Conservation (phyloP, 2,329 filamentous ascomycete genomes). For the Dactylellina drechsleri region DNA sequence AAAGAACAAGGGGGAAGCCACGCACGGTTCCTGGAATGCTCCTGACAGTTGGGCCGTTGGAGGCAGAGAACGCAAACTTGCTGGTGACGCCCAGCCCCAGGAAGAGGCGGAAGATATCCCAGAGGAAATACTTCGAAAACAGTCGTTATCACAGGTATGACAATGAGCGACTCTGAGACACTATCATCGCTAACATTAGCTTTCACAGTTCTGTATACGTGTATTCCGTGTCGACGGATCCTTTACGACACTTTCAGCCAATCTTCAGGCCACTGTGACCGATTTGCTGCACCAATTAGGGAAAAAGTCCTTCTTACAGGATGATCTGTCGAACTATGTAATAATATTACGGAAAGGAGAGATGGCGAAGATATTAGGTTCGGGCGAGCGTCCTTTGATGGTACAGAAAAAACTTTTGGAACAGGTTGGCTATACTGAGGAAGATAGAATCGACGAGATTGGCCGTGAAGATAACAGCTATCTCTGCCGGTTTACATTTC, state of each 20-base stretch:
- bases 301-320: constrained; percentile 92
- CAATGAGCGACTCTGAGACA: background rate
- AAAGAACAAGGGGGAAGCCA: constrained; percentile 17
- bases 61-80: constrained; percentile 73
- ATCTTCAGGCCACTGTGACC: constrained; percentile 81
- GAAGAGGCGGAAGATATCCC: constrained; percentile 52
- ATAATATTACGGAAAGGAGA: constrained; percentile 95
- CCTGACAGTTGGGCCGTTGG: constrained; percentile 96
- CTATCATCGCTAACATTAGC: constrained; percentile 15
- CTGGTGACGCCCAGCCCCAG: constrained; percentile 24
- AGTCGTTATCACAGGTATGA: constrained; percentile 56
- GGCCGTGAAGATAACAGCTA: constrained; percentile 98
- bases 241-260: constrained; percentile 88
- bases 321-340: constrained; percentile 91
- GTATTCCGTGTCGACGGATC: constrained; percentile 94
- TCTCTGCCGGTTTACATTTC: constrained; percentile 92
- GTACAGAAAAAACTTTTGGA: constrained; percentile 92
- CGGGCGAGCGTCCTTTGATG: constrained; percentile 81
- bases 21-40: constrained; percentile 77
- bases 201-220: constrained; percentile 79
- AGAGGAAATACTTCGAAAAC: constrained; percentile 56
- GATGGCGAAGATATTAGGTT: constrained; percentile 80
- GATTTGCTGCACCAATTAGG: constrained; percentile 91
- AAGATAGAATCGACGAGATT: constrained; percentile 88
- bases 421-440: constrained; percentile 88